Conservation (phyloP, 345 rosid genomes). For the Moringa oleifera region DNA sequence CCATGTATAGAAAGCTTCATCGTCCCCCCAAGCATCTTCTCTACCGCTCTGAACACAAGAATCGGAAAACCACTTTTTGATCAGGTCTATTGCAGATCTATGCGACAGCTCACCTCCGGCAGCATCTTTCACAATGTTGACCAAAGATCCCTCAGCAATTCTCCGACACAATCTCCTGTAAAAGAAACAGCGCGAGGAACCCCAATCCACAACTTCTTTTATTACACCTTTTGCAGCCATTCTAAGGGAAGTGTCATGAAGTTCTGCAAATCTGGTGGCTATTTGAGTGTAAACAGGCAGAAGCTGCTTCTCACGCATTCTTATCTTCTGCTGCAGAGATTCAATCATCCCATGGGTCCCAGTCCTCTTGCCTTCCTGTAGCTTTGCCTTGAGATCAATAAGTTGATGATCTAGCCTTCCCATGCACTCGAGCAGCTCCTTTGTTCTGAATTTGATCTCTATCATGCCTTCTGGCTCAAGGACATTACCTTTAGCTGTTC, state of each 20-base stretch:
- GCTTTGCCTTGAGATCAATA: conserved; percentile 52
- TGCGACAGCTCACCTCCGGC: conserved; percentile 61
- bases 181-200: conserved; percentile 60
- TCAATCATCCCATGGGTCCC: conserved; percentile 36
- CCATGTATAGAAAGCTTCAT: conserved; percentile 84
- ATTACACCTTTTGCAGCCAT: conserved; percentile 97
- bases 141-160: conserved; percentile 65
- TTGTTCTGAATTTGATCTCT: conserved; percentile 92
- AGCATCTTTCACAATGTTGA: conserved; percentile 56
- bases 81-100: conserved; percentile 55
- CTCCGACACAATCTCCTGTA: conserved; percentile 67
- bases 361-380: conserved; percentile 61
- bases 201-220: conserved; percentile 88
- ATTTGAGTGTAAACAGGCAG: conserved; percentile 85
- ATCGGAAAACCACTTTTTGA: conserved; percentile 76
- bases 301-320: conserved; percentile 76
- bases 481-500: conserved; percentile 89
- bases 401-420: conserved; percentile 83
- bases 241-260: conserved; percentile 87
- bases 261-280: conserved; percentile 93
- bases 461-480: conserved; percentile 99
- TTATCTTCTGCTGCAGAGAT: conserved; percentile 64
- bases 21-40: conserved; percentile 69
- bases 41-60: conserved; percentile 47
- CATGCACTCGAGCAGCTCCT: conserved; percentile 95